Base-by-base conservation (phyloP, 495 filamentous ascomycete species). In the Daldinia concentrica region DNA sequence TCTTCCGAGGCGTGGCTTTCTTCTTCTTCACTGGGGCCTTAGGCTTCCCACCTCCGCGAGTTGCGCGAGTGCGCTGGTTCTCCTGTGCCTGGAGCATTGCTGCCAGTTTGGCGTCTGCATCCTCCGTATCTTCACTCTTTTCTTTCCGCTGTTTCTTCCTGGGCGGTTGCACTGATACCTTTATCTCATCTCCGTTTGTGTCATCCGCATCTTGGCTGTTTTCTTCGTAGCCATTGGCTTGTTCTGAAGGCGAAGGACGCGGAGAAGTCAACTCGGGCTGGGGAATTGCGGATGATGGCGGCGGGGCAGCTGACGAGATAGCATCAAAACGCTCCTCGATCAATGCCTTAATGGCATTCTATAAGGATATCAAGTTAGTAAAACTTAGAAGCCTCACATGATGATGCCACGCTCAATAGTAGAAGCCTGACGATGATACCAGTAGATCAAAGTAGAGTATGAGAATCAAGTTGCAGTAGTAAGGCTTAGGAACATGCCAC, bases 261-360 rank as follows among this genome's bases (percentile, higher is more conserved):
- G 73, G 69, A 22, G 69, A 62, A 17, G 66, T 43, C 34, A 63
- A 52, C 0, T 81, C 79, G 34, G 65, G 74, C 22, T 67, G 64
- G 32, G 64, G 71, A 9, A 78, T 70, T 37, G 78, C 66, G 6
- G 79, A 68, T 6, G 78, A 66, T 11, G 73, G 75, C 11, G 76
- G 82, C n/a, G 65, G 82, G 45, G 73, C 77, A 26, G 73, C 83
- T 52, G 85, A 82, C 36, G 88, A 87, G 74, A 91, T 88, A 68
- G 90, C 89, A 77, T 99, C 94, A 81, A 98, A 99, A 58, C 95
- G 92, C 66, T 89, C 87, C 82, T 93, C 91, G 61, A 98, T 99
- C 22, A 98, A 86, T 45, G 80, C 80, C 75, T 94, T 95, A 74
- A 99, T 90, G 12, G 86, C 87, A 80, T 88, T 84, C 95, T 99